These are phyloP conservation scores for Amaranthus cruentus DNA, from an alignment of 148 eudicot genomes.

Conservation along the genomic window DNA sequence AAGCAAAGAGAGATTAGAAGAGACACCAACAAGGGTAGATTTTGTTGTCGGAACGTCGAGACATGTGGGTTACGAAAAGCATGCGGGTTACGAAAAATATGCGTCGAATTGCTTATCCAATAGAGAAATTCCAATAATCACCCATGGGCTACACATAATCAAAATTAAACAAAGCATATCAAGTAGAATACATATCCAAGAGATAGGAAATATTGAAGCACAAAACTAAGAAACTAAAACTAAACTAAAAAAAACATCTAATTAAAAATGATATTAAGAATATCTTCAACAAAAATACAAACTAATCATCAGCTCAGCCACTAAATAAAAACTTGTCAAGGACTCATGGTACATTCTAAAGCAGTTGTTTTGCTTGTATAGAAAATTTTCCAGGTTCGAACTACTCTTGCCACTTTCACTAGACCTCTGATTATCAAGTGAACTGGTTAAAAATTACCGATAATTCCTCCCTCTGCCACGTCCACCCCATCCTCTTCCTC, in stretches of 20 bases:
- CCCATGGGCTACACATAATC: too few relatives aligned
- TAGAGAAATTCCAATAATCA: too few relatives aligned
- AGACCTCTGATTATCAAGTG: background rate
- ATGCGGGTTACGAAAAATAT: too few relatives aligned
- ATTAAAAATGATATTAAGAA: conserved; percentile 1
- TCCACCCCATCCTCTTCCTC: conserved; percentile 58
- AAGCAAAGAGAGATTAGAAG: too few relatives aligned
- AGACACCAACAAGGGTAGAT: too few relatives aligned
- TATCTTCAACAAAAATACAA: conserved; percentile 3
- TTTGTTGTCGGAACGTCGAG: too few relatives aligned
- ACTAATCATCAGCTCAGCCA: conserved; percentile 13
- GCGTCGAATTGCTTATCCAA: too few relatives aligned
- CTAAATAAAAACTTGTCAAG: background rate
- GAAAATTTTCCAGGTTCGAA: background rate
- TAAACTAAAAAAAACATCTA: background rate
- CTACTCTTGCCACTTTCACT: conserved; percentile 2
- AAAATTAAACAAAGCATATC: background rate
- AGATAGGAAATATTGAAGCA: background rate
- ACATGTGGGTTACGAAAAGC: too few relatives aligned
- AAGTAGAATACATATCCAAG: background rate
- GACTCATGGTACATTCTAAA: background rate
- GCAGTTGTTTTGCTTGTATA: background rate
- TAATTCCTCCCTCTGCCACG: conserved; percentile 72
- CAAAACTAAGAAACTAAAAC: background rate
- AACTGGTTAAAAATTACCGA: conserved; percentile 15